Evolutionary conservation across 2,329 filamentous ascomycete species (phyloP), one percentile per base, ranked within the genome.

Genomic region (Dothideomycetes sp.): DNA sequence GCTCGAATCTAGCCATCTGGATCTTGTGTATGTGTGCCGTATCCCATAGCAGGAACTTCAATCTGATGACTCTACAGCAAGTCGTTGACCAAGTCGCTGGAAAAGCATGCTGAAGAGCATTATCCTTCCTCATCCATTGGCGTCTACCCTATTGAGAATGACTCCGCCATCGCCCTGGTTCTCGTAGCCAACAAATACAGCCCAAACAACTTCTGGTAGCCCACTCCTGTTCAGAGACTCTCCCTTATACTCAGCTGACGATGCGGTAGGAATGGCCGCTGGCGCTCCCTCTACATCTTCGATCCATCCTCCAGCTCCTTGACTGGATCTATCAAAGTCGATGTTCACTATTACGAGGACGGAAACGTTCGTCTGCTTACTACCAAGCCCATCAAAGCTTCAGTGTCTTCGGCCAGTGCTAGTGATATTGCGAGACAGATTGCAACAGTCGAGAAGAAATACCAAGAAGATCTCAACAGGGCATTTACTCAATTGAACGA

Each of bases 341-440:
- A 96, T 52, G 89, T 98, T 37, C 91, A 98, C 70, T 98, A 98
- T 72, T 98, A 98, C 68, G 91, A 98, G 66, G 93, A 98, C 58
- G 91, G 91, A 46, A 98, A 98, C 58, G 91, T 98, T 42, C 82
- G 91, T 2, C 74, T 98, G 44, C 72, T 89, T 47, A 95, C 91
- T n/a, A 81, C 76, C 55, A 95, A 95, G 66, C 69, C 81, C 9
- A 60, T 89, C 10, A 70, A 70, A 1, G 60, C 74, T 3, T 75
- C 7, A 60, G 84, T n/a, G 1, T 46, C 41, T 7, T 78, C 73
- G 1, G 70, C 69, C 22, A 75, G 73, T 2, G 80, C 78, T 5
- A 72, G 75, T 0, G 82, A 79, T 27, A 75, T 96, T 34, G 70
- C 82, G 47, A 80, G 77, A 62, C 81, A 86, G 59, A 85, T 98